Conservation (phyloP, 306 rosid species). For the Fragaria ananassa region DNA sequence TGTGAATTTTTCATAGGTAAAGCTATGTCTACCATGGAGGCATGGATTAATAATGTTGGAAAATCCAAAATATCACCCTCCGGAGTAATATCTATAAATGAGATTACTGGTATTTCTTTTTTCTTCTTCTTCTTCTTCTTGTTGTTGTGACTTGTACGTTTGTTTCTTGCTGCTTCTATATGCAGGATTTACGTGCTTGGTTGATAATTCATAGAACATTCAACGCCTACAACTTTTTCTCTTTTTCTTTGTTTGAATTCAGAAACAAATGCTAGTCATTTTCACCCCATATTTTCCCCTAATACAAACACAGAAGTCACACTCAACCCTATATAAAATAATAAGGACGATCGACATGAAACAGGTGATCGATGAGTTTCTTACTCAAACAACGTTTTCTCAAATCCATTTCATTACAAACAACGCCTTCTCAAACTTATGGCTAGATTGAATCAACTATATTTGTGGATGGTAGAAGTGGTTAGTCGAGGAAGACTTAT, state of each 20-base stretch:
- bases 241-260: not conserved
- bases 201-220: not conserved
- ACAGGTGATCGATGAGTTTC: not conserved
- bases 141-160: conserved; percentile 5
- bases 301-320: not conserved
- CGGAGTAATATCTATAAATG: not conserved
- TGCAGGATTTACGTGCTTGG: not conserved
- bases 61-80: not conserved
- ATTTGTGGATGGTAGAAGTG: not conserved
- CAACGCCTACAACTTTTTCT: not conserved
- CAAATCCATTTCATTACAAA: not conserved
- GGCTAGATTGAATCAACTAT: not conserved
- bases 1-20: not conserved
- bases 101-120: not conserved
- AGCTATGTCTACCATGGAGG: not conserved
- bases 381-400: not conserved
- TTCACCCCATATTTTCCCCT: not conserved
- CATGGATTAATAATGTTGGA: too few relatives aligned
- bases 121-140: not conserved
- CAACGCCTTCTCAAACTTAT: not conserved
- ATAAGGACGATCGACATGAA: not conserved
- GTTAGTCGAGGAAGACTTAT: not conserved
- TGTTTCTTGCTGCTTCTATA: not conserved
- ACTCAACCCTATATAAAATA: not conserved
- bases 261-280: not conserved